A percentile compares a stretch with the other conserved stretches of the same genome.
Conservation (phyloP, 495 filamentous ascomycete genomes). For the Geoglossum glabrum region DNA sequence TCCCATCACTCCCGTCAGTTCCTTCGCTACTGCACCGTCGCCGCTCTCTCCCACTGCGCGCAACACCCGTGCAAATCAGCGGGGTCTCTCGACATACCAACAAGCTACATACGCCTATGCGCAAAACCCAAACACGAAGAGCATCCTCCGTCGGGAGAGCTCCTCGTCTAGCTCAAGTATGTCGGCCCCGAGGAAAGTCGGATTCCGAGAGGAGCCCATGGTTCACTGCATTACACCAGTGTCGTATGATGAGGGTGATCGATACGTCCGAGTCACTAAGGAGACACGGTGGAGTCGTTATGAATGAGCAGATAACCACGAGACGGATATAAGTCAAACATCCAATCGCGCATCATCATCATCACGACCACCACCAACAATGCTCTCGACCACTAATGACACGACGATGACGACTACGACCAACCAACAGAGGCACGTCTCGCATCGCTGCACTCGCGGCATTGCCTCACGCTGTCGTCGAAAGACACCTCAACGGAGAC, state of each 20-base stretch:
- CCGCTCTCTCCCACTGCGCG: background rate
- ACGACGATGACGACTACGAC: too few relatives aligned
- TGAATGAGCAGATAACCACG: background rate
- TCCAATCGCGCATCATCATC: background rate
- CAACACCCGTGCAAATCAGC: constrained; percentile 5
- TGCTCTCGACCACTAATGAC: too few relatives aligned
- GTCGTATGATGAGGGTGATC: background rate
- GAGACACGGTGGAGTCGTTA: background rate
- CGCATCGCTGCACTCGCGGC: too few relatives aligned
- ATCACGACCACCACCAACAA: constrained; percentile 11
- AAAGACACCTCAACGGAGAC: too few relatives aligned
- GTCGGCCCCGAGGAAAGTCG: background rate
- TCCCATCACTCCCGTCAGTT: background rate
- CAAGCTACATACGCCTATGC: background rate
- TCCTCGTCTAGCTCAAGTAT: background rate
- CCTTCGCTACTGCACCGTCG: background rate
- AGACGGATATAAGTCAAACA: background rate
- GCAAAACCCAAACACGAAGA: background rate
- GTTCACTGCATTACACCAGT: constrained; percentile 5
- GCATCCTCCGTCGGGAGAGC: background rate
- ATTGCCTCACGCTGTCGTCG: too few relatives aligned
- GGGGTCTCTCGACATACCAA: background rate
- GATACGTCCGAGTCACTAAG: background rate
- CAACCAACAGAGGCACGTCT: too few relatives aligned
- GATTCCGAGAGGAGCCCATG: background rate